phyloP scores from a whole-genome alignment of 495 filamentous ascomycete species.

The Lichenothelia convexa region DNA sequence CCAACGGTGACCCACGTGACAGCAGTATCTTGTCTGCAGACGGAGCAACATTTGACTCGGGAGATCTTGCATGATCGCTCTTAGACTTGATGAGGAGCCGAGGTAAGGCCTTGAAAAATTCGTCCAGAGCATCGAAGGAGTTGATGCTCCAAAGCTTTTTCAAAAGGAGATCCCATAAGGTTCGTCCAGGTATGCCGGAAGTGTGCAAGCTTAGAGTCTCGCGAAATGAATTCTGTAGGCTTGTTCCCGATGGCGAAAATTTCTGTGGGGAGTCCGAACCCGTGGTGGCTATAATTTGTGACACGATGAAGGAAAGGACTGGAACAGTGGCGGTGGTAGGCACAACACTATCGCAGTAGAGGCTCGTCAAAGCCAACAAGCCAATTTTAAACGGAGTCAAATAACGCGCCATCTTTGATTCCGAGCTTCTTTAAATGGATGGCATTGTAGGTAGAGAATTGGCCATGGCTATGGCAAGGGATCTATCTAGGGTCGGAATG shows the following conservation, averaged over 20 bases:
- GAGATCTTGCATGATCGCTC: too few relatives aligned
- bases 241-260: constrained; percentile 29
- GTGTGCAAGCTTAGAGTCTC: constrained; percentile 36
- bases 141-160: constrained; percentile 72
- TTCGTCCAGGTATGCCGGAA: constrained; percentile 57
- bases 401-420: constrained; percentile 55
- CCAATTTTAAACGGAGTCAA: constrained; percentile 73
- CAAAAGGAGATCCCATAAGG: constrained; percentile 69
- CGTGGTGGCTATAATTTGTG: constrained; percentile 41
- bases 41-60: too few relatives aligned
- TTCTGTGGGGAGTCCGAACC: constrained; percentile 20
- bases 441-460: too few relatives aligned
- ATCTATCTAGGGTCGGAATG: too few relatives aligned
- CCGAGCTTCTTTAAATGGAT: too few relatives aligned
- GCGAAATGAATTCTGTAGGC: constrained; percentile 51
- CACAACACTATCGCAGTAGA: constrained; percentile 59
- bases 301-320: constrained; percentile 71
- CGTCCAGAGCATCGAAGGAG: constrained; percentile 47
- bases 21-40: too few relatives aligned
- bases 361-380: constrained; percentile 57
- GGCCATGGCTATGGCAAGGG: too few relatives aligned
- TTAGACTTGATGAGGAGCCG: too few relatives aligned
- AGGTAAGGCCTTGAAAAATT: constrained; percentile 19
- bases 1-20: constrained; percentile 58
- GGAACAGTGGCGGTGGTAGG: constrained; percentile 60